These are phyloP conservation scores for Coemansia aciculifera DNA, from an alignment of 192 early-diverging fungal genomes.

Conservation along the genomic window DNA sequence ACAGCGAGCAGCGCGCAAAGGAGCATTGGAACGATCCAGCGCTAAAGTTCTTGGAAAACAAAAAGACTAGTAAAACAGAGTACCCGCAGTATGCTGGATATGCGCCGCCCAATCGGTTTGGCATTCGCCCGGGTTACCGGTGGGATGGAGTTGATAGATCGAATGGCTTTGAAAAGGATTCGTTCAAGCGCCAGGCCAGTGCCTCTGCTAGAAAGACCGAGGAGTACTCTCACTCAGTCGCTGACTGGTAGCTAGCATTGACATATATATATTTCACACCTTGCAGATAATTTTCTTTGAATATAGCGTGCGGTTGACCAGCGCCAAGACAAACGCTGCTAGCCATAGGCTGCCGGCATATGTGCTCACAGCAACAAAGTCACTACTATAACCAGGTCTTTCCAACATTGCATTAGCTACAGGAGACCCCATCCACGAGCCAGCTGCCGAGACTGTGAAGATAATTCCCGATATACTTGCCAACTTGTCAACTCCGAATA, in stretches of 20 bases:
- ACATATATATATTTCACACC: background rate
- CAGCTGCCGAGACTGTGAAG: constrained; percentile 30
- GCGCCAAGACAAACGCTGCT: constrained; percentile 18
- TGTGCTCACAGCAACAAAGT: constrained; percentile 29
- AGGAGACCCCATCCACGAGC: constrained; percentile 41
- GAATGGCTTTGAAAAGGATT: constrained; percentile 69
- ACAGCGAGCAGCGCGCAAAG: constrained; percentile 54
- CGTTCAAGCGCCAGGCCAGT: constrained; percentile 38
- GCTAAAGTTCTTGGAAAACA: constrained; percentile 54
- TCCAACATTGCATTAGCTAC: constrained; percentile 31
- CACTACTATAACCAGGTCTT: constrained; percentile 25
- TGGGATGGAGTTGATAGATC: constrained; percentile 83
- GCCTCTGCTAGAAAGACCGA: constrained; percentile 19
- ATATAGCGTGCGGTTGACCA: constrained; percentile 33
- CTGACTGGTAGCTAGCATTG: constrained; percentile 27
- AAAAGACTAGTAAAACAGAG: constrained; percentile 16
- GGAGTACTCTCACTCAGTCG: constrained; percentile 39
- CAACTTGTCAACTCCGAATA: constrained; percentile 42
- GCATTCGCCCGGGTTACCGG: constrained; percentile 71
- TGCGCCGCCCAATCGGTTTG: constrained; percentile 66
- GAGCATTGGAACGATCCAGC: constrained; percentile 74
- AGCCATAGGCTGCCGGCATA: constrained; percentile 45
- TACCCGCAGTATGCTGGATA: constrained; percentile 57
- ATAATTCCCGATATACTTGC: constrained; percentile 44
- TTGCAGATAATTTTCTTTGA: constrained; percentile 13